phyloP scores from a whole-genome alignment of 108 stramenopile species.

The Pseudonitzschia delicatissima region DNA sequence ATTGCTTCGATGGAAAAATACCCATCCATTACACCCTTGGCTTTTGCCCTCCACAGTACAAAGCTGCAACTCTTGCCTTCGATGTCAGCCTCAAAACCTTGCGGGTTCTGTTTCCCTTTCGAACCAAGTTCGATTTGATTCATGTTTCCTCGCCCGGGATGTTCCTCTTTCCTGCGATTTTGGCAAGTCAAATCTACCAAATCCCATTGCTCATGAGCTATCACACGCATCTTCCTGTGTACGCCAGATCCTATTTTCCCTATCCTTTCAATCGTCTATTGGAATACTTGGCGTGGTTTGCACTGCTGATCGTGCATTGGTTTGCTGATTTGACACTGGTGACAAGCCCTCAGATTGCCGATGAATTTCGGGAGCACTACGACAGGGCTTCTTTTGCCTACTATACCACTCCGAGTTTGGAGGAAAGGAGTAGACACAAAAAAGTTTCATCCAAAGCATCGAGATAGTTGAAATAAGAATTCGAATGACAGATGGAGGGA shows the following conservation, averaged over 20 bases:
- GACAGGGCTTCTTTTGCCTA: constrained; percentile 1
- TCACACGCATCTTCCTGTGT: constrained; percentile 83
- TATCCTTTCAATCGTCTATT: constrained; percentile 1
- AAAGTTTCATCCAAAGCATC: constrained; percentile 80
- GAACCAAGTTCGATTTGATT: constrained; percentile 49
- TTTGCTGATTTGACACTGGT: constrained; percentile 77
- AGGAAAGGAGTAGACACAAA: constrained; percentile 82
- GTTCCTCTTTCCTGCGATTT: constrained; percentile 47
- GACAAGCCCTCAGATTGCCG: constrained; percentile 73
- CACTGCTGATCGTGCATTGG: constrained; percentile 44
- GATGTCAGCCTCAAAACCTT: constrained; percentile 26
- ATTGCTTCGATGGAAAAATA: constrained; percentile 40
- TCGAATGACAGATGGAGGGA: constrained; percentile 53
- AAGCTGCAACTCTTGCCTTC: constrained; percentile 28
- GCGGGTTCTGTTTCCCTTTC: constrained; percentile 9
- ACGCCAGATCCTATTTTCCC: constrained; percentile 55
- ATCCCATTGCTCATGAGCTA: constrained; percentile 50
- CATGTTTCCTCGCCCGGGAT: constrained; percentile 77
- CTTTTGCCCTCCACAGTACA: constrained; percentile 48
- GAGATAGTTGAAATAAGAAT: constrained; percentile 48
- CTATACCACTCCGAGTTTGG: constrained; percentile 68
- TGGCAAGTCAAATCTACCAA: constrained; percentile 26
- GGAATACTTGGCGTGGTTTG: constrained; percentile 44
- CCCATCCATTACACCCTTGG: constrained; percentile 41
- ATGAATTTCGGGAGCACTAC: constrained; percentile 48